Evolutionary conservation across 1,284 basidiomycete genomes (phyloP).

Genomic region (Fomitiporia mediterranea): DNA sequence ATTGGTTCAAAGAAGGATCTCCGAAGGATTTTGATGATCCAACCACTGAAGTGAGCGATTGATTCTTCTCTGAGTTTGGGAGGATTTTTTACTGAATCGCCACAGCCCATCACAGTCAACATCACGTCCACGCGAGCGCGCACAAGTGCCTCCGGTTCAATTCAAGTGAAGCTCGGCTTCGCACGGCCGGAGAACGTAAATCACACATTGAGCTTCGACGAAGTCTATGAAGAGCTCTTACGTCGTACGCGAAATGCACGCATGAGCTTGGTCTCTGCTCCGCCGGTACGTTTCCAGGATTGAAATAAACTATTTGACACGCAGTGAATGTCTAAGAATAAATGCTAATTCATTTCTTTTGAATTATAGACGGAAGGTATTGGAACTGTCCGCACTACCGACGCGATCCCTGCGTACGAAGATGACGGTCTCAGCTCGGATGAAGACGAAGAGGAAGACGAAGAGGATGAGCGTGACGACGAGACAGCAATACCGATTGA

Average conservation of each 20-base stretch:
- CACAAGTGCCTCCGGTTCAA: constrained; percentile 55
- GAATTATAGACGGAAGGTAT: constrained; percentile 74
- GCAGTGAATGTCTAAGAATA: neutral
- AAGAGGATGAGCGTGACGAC: constrained; percentile 28
- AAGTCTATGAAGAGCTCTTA: constrained; percentile 60
- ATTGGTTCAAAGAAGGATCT: constrained; percentile 68
- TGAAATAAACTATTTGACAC: neutral
- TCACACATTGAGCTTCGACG: constrained; percentile 41
- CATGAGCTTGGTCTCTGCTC: constrained; percentile 66
- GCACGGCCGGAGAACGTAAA: constrained; percentile 43
- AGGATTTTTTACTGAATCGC: neutral
- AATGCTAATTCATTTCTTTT: neutral
- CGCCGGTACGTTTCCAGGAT: constrained; percentile 58
- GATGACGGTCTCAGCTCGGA: constrained; percentile 74
- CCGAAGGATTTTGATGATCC: constrained; percentile 48
- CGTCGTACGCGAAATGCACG: constrained; percentile 49
- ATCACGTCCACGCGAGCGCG: constrained; percentile 65
- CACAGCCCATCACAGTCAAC: constrained; percentile 48
- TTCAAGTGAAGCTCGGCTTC: constrained; percentile 78
- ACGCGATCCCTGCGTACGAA: constrained; percentile 52
- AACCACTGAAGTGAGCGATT: constrained; percentile 49
- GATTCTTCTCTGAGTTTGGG: constrained; percentile 18
- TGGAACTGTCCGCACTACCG: constrained; percentile 74
- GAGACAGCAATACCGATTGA: neutral
- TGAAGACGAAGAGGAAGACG: constrained; percentile 39